Evolutionary conservation across 140 eudicot genomes (phyloP).

Genomic region (Anethum foeniculum): DNA sequence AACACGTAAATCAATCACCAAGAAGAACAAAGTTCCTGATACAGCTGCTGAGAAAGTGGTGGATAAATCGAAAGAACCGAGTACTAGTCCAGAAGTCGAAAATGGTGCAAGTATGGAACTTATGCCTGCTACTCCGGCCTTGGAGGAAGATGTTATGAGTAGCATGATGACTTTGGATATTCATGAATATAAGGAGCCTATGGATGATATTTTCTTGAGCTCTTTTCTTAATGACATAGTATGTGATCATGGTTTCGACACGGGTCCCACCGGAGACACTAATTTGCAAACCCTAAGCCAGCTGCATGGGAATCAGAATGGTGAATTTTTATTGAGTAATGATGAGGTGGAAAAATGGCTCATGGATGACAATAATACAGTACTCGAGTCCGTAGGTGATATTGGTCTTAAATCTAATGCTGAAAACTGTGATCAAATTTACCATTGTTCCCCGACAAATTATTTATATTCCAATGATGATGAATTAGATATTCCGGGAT

Average conservation of each 20-base stretch:
- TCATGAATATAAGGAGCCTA: conserved; percentile 14
- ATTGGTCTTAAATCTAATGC: not conserved
- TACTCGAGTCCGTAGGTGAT: not conserved
- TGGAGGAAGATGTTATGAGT: conserved; percentile 17
- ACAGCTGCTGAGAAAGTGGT: not conserved
- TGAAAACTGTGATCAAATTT: not conserved
- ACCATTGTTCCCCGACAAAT: conserved; percentile 8
- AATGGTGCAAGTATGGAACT: not conserved
- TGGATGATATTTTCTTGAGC: not conserved
- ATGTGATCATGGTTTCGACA: not conserved
- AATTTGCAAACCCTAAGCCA: not conserved
- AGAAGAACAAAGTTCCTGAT: not conserved
- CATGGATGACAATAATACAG: not conserved
- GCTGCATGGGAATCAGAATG: not conserved
- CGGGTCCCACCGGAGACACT: conserved; percentile 9
- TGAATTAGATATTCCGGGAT: not conserved
- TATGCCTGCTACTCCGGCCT: conserved; percentile 15
- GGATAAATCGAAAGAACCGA: not conserved
- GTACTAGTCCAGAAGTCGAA: not conserved
- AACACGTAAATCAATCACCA: not conserved
- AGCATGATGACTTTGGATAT: conserved; percentile 2
- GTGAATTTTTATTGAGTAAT: not conserved
- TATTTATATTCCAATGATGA: not conserved
- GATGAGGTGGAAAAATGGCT: conserved; percentile 6
- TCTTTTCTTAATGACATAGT: conserved; percentile 11